phyloP scores from a whole-genome alignment of 352 stramenopile species.

The Aphanomyces astaci region DNA sequence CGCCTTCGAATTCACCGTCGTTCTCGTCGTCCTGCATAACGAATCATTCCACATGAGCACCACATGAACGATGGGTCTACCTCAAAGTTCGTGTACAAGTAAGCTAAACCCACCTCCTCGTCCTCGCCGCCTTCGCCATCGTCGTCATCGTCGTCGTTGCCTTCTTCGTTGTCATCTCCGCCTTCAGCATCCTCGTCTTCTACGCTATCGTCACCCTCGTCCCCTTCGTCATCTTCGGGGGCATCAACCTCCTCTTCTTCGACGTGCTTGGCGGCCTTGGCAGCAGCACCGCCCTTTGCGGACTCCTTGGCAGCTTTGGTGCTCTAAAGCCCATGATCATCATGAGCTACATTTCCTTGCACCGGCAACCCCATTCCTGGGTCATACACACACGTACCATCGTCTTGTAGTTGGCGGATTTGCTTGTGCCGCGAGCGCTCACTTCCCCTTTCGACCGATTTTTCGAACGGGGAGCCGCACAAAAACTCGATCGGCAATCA shows the following conservation, averaged over 20 bases:
- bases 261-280: constrained; percentile 19
- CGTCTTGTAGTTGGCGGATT: constrained; percentile 19
- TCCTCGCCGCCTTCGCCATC: constrained; percentile 20
- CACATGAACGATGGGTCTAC: neutral
- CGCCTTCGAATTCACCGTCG: constrained; percentile 22
- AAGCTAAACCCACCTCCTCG: constrained; percentile 24
- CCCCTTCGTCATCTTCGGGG: constrained; percentile 18
- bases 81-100: constrained; percentile 24
- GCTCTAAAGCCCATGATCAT: constrained; percentile 9
- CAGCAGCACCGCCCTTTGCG: constrained; percentile 5
- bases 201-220: constrained; percentile 14
- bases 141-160: constrained; percentile 14
- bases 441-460: constrained; percentile 16
- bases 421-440: constrained; percentile 19
- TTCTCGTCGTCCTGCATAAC: constrained; percentile 17
- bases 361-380: neutral
- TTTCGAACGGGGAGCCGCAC: constrained; percentile 4
- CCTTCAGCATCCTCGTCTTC: constrained; percentile 22
- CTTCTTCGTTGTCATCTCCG: constrained; percentile 20
- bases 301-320: constrained; percentile 16
- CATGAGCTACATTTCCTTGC: neutral
- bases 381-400: neutral
- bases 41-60: neutral
- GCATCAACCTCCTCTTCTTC: constrained; percentile 21
- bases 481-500: constrained; percentile 9